A percentile compares a stretch with the other conserved stretches of the same genome.
phyloP scores from a whole-genome alignment of 495 filamentous ascomycete genomes.

The Pseudevernia furfuracea region DNA sequence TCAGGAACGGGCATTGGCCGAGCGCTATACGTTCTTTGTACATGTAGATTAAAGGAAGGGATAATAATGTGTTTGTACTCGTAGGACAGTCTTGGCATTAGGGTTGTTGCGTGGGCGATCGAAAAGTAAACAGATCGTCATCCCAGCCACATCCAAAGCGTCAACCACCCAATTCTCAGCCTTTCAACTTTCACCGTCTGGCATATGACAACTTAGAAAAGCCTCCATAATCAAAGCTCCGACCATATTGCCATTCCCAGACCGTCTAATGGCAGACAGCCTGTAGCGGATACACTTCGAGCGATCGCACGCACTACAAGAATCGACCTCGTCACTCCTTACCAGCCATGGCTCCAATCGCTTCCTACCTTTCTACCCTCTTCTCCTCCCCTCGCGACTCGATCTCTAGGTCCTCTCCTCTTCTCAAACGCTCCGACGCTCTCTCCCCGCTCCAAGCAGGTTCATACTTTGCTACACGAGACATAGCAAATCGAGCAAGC shows the following conservation, averaged over 20 bases:
- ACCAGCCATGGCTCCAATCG: slow-evolving; percentile 12
- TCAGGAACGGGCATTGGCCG: no score
- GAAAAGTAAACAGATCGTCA: slow-evolving; percentile 14
- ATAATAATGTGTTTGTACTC: no score
- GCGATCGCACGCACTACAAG: background rate
- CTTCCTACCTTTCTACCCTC: slow-evolving; percentile 9
- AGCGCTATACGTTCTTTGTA: no score
- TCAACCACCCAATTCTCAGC: slow-evolving; percentile 1
- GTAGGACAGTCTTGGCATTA: background rate
- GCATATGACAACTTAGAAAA: background rate
- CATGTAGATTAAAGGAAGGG: no score
- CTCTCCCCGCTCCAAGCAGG: slow-evolving; percentile 19
- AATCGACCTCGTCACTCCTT: background rate
- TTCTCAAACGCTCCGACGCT: slow-evolving; percentile 3
- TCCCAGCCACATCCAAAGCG: slow-evolving; percentile 13
- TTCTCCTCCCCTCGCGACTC: slow-evolving; percentile 1
- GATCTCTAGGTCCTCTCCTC: background rate
- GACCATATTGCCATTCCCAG: background rate
- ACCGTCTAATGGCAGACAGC: background rate
- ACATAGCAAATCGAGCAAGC: slow-evolving; percentile 9
- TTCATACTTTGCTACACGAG: slow-evolving; percentile 17
- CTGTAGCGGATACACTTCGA: background rate
- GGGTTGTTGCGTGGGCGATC: slow-evolving; percentile 5
- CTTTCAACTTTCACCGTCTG: background rate
- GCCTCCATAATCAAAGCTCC: background rate